Evolutionary conservation across 169 alveolate genomes (phyloP), one percentile per base, ranked within the genome.

Genomic region (Plasmodium falciparum): DNA sequence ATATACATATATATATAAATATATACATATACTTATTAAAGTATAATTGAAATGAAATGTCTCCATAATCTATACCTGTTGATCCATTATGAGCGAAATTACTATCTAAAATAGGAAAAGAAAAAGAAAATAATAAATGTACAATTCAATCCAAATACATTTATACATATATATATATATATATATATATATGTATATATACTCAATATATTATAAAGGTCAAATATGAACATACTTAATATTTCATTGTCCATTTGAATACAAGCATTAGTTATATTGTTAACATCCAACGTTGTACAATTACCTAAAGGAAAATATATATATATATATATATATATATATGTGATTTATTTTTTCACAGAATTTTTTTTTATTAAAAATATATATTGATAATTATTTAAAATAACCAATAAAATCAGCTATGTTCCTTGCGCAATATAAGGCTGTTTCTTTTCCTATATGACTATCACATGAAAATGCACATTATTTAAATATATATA

Each of bases 361-460:
- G 1, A 22, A 8, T 5, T 9, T 29, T 24, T 20, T 56, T 56
- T 56, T 56, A 56, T 56, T n/a, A 56, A 56, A 15, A 56, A 2
- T 56, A 56, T 33, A 66, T 66, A 13, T 66, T 66, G 9, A 1
- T 39, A 24, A n/a, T 11, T 63, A n/a, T 58, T 22, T 43, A 65
- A 65, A 26, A 3, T 45, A 29, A 78, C 89, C 89, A 50, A 78
- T 78, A 52, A 78, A 78, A 78, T 78, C 69, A 22, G 89, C 89
- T 29, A 67, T 59, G 67, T 78, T 78, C 39, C 89, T 75, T 43
- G 89, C 89, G 52, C 89, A 78, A 71, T 65, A 78, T 59, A 78
- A 78, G 29, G 89, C 89, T 29, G 89, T 78, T 52, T 78, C 89
- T 78, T 78, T 78, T 66, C 89, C 89, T 78, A 78, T 67, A 50